These are phyloP conservation scores for Bryum argenteum DNA, from an alignment of 225 moss, liverwort and hornwort genomes.

Conservation along the genomic window DNA sequence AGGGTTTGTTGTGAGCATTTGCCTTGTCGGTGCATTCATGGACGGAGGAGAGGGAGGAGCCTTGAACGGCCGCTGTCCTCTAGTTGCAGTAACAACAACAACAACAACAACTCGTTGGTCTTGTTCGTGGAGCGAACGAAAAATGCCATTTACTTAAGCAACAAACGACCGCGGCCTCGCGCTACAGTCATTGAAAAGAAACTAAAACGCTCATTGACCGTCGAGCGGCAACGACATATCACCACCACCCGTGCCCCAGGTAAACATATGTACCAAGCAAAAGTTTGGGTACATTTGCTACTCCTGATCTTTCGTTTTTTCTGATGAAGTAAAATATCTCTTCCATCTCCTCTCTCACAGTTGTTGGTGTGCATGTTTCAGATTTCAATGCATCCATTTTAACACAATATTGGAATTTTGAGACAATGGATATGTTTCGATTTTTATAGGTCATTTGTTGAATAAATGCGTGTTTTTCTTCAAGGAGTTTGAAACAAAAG, in stretches of 20 bases:
- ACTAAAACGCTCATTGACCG: conserved; percentile 34
- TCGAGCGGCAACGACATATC: conserved; percentile 21
- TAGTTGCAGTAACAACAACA: conserved; percentile 25
- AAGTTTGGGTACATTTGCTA: too few relatives aligned
- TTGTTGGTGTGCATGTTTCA: too few relatives aligned
- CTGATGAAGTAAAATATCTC: too few relatives aligned
- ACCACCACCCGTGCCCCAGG: conserved; percentile 17
- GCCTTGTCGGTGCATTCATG: conserved; percentile 53
- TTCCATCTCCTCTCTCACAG: too few relatives aligned
- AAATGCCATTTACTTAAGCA: conserved; percentile 45
- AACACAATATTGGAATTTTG: too few relatives aligned
- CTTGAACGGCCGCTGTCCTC: conserved; percentile 44
- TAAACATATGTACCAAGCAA: not conserved
- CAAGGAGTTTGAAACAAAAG: conserved; percentile 28
- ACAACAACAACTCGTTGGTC: conserved; percentile 27
- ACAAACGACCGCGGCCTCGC: conserved; percentile 20
- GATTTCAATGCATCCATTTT: too few relatives aligned
- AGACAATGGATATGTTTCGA: not conserved
- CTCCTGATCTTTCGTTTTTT: too few relatives aligned
- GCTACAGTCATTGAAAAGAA: conserved; percentile 46
- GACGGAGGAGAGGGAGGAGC: conserved; percentile 33
- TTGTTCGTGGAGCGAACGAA: conserved; percentile 57
- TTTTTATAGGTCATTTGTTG: not conserved
- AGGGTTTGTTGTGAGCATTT: conserved; percentile 61
- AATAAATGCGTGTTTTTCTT: not conserved